These are phyloP conservation scores for Cyberlindnera veronae DNA, from an alignment of 805 yeast genomes.

Conservation along the genomic window DNA sequence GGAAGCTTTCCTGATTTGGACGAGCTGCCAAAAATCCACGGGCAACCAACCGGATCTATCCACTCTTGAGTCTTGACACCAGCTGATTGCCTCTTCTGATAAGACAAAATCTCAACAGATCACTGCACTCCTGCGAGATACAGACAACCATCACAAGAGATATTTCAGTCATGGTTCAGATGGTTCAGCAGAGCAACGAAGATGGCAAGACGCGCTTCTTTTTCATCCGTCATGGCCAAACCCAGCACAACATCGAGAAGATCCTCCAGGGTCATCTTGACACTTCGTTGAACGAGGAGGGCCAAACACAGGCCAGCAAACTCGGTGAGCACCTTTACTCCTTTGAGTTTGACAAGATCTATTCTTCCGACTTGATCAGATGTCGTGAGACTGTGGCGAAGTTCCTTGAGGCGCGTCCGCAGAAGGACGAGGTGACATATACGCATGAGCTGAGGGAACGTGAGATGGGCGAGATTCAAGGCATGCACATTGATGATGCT, in stretches of 20 bases:
- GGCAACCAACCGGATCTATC: too few species aligned
- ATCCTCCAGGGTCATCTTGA: constrained; percentile 79
- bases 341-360: constrained; percentile 32
- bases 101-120: too few species aligned
- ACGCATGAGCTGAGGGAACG: constrained; percentile 60
- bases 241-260: constrained; percentile 64
- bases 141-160: too few species aligned
- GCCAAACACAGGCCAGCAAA: constrained; percentile 54
- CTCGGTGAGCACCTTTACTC: constrained; percentile 43
- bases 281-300: constrained; percentile 58
- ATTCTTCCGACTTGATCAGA: constrained; percentile 43
- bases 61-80: too few species aligned
- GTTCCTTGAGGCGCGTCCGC: constrained; percentile 31
- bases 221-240: constrained; percentile 81
- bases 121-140: too few species aligned
- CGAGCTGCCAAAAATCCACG: too few species aligned
- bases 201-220: constrained; percentile 43
- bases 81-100: neutral
- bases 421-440: constrained; percentile 31
- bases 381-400: constrained; percentile 56
- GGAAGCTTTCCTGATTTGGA: too few species aligned
- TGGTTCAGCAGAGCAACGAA: constrained; percentile 15
- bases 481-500: constrained; percentile 69
- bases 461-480: constrained; percentile 75
- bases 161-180: constrained; percentile 12